phyloP scores from a whole-genome alignment of 805 yeast species.

The Debaryomyces tyrocola region DNA sequence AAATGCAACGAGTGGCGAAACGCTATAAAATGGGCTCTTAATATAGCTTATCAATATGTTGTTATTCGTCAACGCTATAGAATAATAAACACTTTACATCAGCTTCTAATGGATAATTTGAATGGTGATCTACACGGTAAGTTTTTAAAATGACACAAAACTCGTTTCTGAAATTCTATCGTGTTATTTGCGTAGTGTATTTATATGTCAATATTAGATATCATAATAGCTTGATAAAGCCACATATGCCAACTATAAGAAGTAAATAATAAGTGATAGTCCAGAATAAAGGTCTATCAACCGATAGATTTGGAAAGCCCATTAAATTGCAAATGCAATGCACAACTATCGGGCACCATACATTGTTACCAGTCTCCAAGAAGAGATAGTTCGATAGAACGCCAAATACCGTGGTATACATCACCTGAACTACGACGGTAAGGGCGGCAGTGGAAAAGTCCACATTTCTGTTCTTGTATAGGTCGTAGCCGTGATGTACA shows the following conservation, averaged over 20 bases:
- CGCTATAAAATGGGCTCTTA: neutral
- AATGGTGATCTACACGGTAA: slow-evolving; percentile 1
- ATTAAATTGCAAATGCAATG: slow-evolving; percentile 70
- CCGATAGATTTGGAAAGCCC: slow-evolving; percentile 56
- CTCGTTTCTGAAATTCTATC: neutral
- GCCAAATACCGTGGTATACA: slow-evolving; percentile 73
- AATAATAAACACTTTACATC: neutral
- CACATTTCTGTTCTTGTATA: slow-evolving; percentile 26
- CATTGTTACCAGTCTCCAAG: slow-evolving; percentile 45
- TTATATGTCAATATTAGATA: neutral
- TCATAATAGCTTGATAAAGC: slow-evolving; percentile 24
- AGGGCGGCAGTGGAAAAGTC: slow-evolving; percentile 31
- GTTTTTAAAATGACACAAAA: slow-evolving; percentile 1
- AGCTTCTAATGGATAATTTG: neutral
- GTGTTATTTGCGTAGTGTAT: neutral
- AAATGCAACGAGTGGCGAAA: neutral
- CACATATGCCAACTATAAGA: slow-evolving; percentile 42
- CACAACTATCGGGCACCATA: slow-evolving; percentile 57
- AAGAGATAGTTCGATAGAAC: slow-evolving; percentile 58
- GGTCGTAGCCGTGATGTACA: slow-evolving; percentile 66
- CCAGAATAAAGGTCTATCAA: slow-evolving; percentile 19
- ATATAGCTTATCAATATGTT: neutral
- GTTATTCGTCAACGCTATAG: neutral
- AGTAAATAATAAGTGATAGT: slow-evolving; percentile 36
- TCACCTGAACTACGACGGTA: slow-evolving; percentile 50